Evolutionary conservation across 148 eudicot species (phyloP).

Genomic region (Rhododendron ferrugineum): DNA sequence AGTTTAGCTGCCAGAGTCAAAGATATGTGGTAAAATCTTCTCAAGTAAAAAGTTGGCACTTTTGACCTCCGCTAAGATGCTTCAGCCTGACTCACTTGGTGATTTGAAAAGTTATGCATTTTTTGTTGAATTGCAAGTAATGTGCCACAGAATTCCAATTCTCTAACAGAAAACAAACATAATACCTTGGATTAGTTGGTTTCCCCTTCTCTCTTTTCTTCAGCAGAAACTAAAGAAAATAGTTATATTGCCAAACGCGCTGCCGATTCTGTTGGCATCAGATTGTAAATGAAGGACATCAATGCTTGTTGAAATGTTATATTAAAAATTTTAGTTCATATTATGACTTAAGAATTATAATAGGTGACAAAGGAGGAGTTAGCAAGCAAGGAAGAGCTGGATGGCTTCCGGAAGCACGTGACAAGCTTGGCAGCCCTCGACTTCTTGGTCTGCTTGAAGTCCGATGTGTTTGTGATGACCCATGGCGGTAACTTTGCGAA

Average conservation of each 20-base stretch:
- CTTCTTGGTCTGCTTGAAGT: constrained; percentile 91
- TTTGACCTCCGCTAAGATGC: not conserved
- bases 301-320: not conserved
- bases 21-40: not conserved
- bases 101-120: not conserved
- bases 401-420: constrained; percentile 84
- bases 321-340: not conserved
- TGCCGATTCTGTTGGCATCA: not conserved
- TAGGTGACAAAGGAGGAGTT: constrained; percentile 97
- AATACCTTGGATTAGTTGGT: not conserved
- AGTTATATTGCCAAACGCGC: not conserved
- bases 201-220: not conserved
- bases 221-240: not conserved
- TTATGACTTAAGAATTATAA: constrained; percentile 10
- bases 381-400: constrained; percentile 76
- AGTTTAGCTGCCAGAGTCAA: not conserved
- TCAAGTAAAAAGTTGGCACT: not conserved
- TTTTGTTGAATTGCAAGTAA: not conserved
- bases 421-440: constrained; percentile 96
- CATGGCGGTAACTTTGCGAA: constrained; percentile 99
- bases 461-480: constrained; percentile 96
- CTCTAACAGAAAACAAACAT: not conserved
- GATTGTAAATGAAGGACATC: not conserved
- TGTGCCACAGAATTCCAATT: not conserved
- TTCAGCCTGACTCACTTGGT: not conserved